Evolutionary conservation across 345 rosid genomes (phyloP).

Genomic region (Populus ilicifolia): DNA sequence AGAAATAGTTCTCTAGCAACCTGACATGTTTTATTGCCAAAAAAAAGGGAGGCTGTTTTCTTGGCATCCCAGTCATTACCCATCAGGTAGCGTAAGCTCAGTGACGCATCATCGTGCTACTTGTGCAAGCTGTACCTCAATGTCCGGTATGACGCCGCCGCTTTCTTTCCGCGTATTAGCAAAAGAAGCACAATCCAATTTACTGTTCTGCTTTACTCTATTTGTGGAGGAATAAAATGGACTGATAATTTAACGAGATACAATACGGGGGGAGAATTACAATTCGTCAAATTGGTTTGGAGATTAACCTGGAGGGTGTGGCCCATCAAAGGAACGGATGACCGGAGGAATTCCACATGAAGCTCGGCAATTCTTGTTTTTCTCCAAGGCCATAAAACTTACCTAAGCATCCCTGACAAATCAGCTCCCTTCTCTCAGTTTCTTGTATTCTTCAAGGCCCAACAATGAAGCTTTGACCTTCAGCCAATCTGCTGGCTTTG

Average conservation of each 20-base stretch:
- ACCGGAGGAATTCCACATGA: not conserved
- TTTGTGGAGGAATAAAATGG: not conserved
- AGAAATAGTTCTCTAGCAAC: not conserved
- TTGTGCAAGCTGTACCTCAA: not conserved
- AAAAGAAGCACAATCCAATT: not conserved
- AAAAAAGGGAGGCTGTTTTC: not conserved
- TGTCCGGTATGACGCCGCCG: not conserved
- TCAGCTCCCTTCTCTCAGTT: constrained; percentile 25
- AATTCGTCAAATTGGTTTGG: not conserved
- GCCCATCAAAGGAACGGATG: not conserved
- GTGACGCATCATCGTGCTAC: not conserved
- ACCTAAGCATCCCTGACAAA: not conserved
- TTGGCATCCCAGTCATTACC: not conserved
- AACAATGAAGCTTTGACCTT: constrained; percentile 59
- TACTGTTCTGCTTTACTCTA: not conserved
- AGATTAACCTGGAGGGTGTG: not conserved
- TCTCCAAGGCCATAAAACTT: not conserved
- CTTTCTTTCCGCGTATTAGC: not conserved
- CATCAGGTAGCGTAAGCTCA: not conserved
- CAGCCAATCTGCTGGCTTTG: constrained; percentile 76
- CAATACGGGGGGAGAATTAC: not conserved
- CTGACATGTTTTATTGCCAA: not conserved
- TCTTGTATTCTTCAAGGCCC: constrained; percentile 59
- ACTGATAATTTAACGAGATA: not conserved
- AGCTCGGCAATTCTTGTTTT: not conserved